Evolutionary conservation across 352 stramenopile species (phyloP).

Genomic region (Phytopythium ostracodes): DNA sequence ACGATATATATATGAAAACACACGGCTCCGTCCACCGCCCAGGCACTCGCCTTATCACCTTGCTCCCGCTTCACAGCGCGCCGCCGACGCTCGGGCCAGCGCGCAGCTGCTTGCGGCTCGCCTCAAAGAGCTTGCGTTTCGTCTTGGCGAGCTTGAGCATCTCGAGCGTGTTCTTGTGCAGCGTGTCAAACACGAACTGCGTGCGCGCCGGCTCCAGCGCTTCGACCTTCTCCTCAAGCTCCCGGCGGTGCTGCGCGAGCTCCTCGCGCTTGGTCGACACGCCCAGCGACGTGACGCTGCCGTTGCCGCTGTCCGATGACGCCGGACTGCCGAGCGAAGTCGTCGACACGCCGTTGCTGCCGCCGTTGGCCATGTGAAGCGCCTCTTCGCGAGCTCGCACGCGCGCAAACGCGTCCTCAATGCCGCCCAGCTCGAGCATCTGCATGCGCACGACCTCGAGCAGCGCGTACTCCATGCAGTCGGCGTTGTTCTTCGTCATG

Average conservation of each 20-base stretch:
- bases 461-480: conserved; percentile 81
- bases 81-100: conserved; percentile 15
- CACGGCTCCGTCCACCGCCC: not conserved
- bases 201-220: conserved; percentile 54
- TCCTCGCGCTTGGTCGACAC: conserved; percentile 42
- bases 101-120: conserved; percentile 50
- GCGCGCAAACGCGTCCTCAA: conserved; percentile 70
- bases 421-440: conserved; percentile 63
- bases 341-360: conserved; percentile 15
- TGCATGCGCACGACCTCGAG: conserved; percentile 81
- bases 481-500: conserved; percentile 62
- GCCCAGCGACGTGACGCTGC: conserved; percentile 26
- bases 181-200: conserved; percentile 64
- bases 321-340: conserved; percentile 2
- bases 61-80: conserved; percentile 15
- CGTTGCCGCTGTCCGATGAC: conserved; percentile 10
- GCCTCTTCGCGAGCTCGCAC: conserved; percentile 47
- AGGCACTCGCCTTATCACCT: not conserved
- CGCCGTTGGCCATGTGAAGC: conserved; percentile 22
- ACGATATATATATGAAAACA: conserved; percentile 19
- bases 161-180: conserved; percentile 63
- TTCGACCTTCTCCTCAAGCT: conserved; percentile 55
- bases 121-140: conserved; percentile 62
- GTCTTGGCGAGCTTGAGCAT: conserved; percentile 72
- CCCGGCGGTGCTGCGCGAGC: conserved; percentile 37